These are phyloP conservation scores for Penicillium psychrosexuale DNA, from an alignment of 2,329 filamentous ascomycete species.

Conservation along the genomic window DNA sequence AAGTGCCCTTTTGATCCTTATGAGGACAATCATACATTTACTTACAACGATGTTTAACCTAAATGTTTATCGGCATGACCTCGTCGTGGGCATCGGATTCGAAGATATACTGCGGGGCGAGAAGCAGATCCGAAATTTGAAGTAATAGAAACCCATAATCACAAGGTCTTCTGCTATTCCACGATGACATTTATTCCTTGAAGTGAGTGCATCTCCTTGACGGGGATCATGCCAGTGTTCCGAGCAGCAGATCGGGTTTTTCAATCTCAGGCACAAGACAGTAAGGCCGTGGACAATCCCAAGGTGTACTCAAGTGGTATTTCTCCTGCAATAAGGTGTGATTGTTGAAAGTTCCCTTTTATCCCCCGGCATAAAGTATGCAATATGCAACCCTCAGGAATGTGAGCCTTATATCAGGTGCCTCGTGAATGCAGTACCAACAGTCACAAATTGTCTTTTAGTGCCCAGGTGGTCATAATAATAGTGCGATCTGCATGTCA, in stretches of 20 bases:
- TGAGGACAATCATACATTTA: neutral
- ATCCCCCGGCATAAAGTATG: constrained; percentile 3
- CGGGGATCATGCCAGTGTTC: constrained; percentile 4
- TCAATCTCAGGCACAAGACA: neutral
- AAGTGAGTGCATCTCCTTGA: neutral
- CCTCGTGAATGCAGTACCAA: neutral
- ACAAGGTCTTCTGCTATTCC: neutral
- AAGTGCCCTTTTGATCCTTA: neutral
- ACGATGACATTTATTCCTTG: neutral
- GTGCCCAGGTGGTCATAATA: neutral
- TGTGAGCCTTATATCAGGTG: neutral
- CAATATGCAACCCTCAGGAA: neutral
- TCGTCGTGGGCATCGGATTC: neutral
- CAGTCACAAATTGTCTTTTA: neutral
- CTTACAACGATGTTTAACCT: neutral
- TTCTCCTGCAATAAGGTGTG: neutral
- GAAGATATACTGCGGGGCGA: neutral
- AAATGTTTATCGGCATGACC: constrained; percentile 4
- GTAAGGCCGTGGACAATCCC: too few species aligned
- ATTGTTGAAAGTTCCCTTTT: neutral
- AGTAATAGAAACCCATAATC: neutral
- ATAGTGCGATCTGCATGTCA: neutral
- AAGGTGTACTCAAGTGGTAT: neutral
- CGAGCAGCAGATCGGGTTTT: neutral
- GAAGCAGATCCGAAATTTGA: neutral